These are phyloP conservation scores for Xylariaceae sp. DNA, from an alignment of 2,329 filamentous ascomycete genomes.

Conservation along the genomic window DNA sequence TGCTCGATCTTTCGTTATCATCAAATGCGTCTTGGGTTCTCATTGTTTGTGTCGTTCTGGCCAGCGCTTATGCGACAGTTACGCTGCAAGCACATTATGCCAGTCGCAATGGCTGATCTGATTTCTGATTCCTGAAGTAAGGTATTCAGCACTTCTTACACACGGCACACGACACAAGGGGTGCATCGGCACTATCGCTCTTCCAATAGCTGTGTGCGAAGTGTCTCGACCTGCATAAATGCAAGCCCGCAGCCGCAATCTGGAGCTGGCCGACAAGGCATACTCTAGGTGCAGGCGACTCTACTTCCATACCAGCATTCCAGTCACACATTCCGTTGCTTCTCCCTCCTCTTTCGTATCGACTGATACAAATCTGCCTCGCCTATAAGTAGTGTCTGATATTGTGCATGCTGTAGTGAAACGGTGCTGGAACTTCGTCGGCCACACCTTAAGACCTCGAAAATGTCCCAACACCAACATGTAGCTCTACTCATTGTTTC, in stretches of 20 bases:
- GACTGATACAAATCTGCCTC: slow-evolving; percentile 4
- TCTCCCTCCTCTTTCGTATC: neutral
- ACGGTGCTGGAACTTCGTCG: neutral
- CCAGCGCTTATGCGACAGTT: too few species aligned
- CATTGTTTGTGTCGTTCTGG: too few species aligned
- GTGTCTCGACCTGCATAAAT: neutral
- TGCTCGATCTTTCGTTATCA: too few species aligned
- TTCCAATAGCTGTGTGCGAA: neutral
- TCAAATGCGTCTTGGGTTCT: too few species aligned
- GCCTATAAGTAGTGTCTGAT: neutral
- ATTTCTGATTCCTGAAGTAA: too few species aligned
- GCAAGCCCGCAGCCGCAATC: slow-evolving; percentile 2
- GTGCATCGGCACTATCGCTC: neutral
- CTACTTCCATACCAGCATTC: neutral
- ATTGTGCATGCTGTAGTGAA: slow-evolving; percentile 1
- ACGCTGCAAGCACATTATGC: too few species aligned
- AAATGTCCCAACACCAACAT: neutral
- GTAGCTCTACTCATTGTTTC: neutral
- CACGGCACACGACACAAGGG: slow-evolving; percentile 3
- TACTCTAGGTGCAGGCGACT: neutral
- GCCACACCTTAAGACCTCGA: too few species aligned
- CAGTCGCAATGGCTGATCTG: too few species aligned
- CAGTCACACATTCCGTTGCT: neutral
- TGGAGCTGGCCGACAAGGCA: slow-evolving; percentile 1
- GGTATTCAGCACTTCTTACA: too few species aligned